Evolutionary conservation across 345 rosid genomes (phyloP).

Genomic region (Euphorbia pulcherrima): DNA sequence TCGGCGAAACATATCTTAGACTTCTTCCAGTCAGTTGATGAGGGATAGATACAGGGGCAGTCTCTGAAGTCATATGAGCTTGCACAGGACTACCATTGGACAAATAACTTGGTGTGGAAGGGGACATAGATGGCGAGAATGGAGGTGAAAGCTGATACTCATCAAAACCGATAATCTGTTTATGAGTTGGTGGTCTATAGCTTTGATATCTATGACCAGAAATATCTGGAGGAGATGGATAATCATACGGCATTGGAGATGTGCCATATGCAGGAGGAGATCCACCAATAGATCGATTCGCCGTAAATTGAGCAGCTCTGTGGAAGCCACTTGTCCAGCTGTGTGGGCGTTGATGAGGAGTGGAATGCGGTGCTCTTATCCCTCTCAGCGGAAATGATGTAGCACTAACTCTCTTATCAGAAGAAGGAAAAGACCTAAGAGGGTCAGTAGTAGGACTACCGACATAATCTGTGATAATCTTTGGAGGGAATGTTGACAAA

Average conservation of each 20-base stretch:
- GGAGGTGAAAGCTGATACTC: constrained; percentile 85
- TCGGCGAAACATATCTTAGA: constrained; percentile 58
- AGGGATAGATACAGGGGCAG: constrained; percentile 84
- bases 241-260: constrained; percentile 39
- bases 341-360: constrained; percentile 68
- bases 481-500: constrained; percentile 56
- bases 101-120: constrained; percentile 55
- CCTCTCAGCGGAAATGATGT: constrained; percentile 59
- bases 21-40: constrained; percentile 39
- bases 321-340: constrained; percentile 96
- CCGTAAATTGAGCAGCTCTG: constrained; percentile 38
- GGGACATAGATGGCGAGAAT: constrained; percentile 69
- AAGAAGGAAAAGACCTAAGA: constrained; percentile 68
- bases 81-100: constrained; percentile 38
- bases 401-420: constrained; percentile 45
- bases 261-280: constrained; percentile 53
- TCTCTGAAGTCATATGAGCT: constrained; percentile 46
- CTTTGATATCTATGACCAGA: constrained; percentile 37
- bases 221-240: constrained; percentile 48
- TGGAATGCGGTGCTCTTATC: constrained; percentile 38
- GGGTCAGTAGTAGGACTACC: constrained; percentile 86
- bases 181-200: constrained; percentile 33
- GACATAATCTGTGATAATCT: constrained; percentile 75
- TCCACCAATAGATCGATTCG: constrained; percentile 40
- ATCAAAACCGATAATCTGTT: constrained; percentile 39